Base-by-base conservation (phyloP, 164 flowering plant species). In the Liriodendron chinense region DNA sequence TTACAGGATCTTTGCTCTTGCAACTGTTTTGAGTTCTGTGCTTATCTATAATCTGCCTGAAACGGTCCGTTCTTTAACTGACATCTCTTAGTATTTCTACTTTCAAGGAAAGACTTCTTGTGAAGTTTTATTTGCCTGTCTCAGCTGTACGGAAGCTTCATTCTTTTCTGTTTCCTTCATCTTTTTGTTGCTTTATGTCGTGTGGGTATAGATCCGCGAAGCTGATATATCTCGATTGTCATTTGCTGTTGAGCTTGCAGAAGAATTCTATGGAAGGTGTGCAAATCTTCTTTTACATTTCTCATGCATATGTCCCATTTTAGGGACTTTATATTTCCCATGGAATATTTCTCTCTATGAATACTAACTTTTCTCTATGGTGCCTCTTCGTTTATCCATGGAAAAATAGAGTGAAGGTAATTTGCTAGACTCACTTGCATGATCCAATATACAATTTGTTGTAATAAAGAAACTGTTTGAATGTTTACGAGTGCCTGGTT, bases 161-260 rank as follows among this genome's bases (percentile, higher is more conserved):
- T 74, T 66, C 69, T 67, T 67, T 4, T 13, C 43, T 24, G 9
- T 74, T 64, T 14, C 16, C 7, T 7, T 57, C 74, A 34, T 21
- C 10, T 43, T 72, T 21, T 48, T 70, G 43, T 49, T 23, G 43
- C 23, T 13, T 64, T 23, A 61, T 10, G 65, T 64, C 24, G 24
- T n/a, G 23, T 47, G 24, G 16, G 50, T 47, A 26, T 77, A 96
- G 99, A 91, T 96, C 22, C 98, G 99, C 78, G 99, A 96, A 87
- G 99, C 99, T 64, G 99, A 96, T 73, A 93, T 96, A 82, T 94
- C 99, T 75, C 85, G 99, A 24, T 76, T 96, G 74, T 96, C 99
- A 68, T 96, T 96, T 87, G 99, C 99, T 70, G 98, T 96, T 84
- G 99, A 96, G 84, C 96, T 96, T 82, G 99, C 99, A 67, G 99